Conservation (phyloP, 176 grass and related monocot species). For the Saccharum spontaneum region DNA sequence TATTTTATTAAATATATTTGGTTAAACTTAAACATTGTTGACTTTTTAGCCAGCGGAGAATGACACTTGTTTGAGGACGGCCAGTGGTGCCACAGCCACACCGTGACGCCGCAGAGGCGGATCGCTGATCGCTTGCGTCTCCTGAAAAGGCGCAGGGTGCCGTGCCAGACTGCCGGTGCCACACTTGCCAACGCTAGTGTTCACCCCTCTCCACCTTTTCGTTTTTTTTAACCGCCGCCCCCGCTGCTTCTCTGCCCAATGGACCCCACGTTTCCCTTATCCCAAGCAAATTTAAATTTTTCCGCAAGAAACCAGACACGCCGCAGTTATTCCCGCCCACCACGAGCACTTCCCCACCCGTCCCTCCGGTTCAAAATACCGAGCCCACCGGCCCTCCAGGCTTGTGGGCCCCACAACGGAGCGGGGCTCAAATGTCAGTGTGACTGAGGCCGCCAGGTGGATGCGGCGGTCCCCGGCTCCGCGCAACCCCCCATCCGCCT, state of each 20-base stretch:
- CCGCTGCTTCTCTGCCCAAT: neutral
- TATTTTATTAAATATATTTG: too few relatives aligned
- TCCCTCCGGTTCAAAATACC: slow-evolving; percentile 38
- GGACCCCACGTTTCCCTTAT: slow-evolving; percentile 11
- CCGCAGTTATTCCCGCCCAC: slow-evolving; percentile 66
- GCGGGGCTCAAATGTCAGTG: neutral
- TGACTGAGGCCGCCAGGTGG: neutral
- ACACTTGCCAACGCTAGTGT: slow-evolving; percentile 1
- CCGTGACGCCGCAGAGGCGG: neutral
- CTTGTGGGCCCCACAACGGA: neutral
- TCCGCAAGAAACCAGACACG: slow-evolving; percentile 25
- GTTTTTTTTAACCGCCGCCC: neutral
- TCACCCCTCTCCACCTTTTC: slow-evolving; percentile 20
- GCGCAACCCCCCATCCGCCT: neutral
- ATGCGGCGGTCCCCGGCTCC: neutral
- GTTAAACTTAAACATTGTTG: too few relatives aligned
- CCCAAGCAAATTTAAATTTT: neutral
- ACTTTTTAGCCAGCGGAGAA: neutral
- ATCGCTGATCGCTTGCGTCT: neutral
- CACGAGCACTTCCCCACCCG: slow-evolving; percentile 7
- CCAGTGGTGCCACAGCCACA: neutral
- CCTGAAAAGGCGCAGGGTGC: neutral
- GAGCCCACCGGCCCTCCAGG: slow-evolving; percentile 7
- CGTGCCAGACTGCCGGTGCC: neutral
- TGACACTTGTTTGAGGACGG: too few relatives aligned